Evolutionary conservation across 352 stramenopile genomes (phyloP).

Genomic region (Globisporangium irregulare): DNA sequence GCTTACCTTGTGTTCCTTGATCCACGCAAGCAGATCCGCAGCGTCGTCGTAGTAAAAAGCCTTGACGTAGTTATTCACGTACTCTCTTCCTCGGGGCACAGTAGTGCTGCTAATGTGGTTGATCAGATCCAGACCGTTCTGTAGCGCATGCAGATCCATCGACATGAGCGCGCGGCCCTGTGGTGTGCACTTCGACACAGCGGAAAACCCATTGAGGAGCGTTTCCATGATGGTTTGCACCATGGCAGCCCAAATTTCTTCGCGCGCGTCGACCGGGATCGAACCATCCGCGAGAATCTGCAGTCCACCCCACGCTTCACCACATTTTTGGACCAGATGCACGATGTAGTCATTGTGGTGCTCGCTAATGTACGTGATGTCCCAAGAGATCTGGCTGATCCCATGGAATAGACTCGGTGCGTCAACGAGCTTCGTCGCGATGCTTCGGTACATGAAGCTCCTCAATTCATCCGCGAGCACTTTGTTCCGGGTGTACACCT

Average conservation of each 20-base stretch:
- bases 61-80: constrained; percentile 86
- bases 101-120: constrained; percentile 63
- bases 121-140: constrained; percentile 80
- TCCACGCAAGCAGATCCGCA: constrained; percentile 81
- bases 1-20: constrained; percentile 65
- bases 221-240: constrained; percentile 87
- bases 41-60: constrained; percentile 86
- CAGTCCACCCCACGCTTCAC: constrained; percentile 70
- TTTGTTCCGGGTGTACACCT: constrained; percentile 56
- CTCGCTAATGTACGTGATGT: constrained; percentile 63
- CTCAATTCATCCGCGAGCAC: constrained; percentile 51
- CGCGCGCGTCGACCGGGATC: constrained; percentile 62
- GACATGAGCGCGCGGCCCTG: constrained; percentile 96
- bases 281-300: constrained; percentile 64
- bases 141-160: constrained; percentile 93
- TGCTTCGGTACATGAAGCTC: constrained; percentile 57
- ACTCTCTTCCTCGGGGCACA: constrained; percentile 47
- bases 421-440: constrained; percentile 48
- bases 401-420: constrained; percentile 36
- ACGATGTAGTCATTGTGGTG: constrained; percentile 81
- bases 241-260: constrained; percentile 79
- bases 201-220: constrained; percentile 90
- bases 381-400: constrained; percentile 57
- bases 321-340: constrained; percentile 73
- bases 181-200: constrained; percentile 88